phyloP scores from a whole-genome alignment of 2,329 filamentous ascomycete species.

The Diaporthe destruens region DNA sequence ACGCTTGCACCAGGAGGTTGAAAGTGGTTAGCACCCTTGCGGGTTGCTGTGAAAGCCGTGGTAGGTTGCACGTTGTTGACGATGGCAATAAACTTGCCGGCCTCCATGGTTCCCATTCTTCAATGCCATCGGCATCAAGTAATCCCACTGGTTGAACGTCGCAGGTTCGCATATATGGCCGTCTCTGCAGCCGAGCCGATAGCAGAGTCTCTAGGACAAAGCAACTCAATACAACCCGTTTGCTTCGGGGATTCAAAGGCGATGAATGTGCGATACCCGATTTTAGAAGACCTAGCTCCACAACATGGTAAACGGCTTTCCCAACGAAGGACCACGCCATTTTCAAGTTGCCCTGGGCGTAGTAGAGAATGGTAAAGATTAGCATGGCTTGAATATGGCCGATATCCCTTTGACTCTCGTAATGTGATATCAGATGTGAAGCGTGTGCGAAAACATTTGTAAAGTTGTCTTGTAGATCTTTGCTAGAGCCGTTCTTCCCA shows the following conservation, averaged over 20 bases:
- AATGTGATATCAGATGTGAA: constrained; percentile 8
- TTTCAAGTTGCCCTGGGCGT: constrained; percentile 1
- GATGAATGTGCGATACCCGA: not conserved
- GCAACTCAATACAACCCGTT: constrained; percentile 11
- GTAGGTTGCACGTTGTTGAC: not conserved
- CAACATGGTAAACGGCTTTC: constrained; percentile 10
- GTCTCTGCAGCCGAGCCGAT: not conserved
- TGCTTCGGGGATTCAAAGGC: not conserved
- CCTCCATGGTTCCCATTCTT: constrained; percentile 19
- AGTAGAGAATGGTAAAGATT: constrained; percentile 2
- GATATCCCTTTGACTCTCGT: constrained; percentile 1
- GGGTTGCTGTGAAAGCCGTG: not conserved
- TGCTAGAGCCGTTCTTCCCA: not conserved
- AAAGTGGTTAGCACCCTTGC: constrained; percentile 1
- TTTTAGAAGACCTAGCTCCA: constrained; percentile 7
- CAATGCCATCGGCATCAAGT: constrained; percentile 9
- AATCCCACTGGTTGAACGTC: not conserved
- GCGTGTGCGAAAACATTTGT: not conserved
- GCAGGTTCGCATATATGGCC: not conserved
- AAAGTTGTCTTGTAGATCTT: constrained; percentile 4
- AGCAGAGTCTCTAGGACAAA: constrained; percentile 19
- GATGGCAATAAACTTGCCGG: not conserved
- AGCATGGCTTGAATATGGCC: constrained; percentile 25
- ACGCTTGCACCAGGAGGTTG: constrained; percentile 21
- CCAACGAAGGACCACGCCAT: constrained; percentile 15